These are phyloP conservation scores for Pterocarpus macrocarpus DNA, from an alignment of 306 rosid species.

Conservation along the genomic window DNA sequence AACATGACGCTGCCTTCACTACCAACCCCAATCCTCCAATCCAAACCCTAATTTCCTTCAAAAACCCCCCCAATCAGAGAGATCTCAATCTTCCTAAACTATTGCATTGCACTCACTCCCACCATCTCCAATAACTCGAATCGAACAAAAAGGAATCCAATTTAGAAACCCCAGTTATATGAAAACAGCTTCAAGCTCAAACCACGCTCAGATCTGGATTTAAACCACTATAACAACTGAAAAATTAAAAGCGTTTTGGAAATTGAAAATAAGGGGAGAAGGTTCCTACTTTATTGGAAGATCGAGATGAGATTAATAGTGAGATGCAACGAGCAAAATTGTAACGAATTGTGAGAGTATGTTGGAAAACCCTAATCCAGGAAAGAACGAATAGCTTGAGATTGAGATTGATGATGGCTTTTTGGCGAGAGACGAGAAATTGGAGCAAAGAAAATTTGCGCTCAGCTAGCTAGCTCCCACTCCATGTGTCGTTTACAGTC, in stretches of 20 bases:
- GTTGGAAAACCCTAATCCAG: not conserved
- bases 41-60: slow-evolving; percentile 7
- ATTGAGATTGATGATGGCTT: not conserved
- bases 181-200: slow-evolving; percentile 27
- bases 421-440: not conserved
- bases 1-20: slow-evolving; percentile 59
- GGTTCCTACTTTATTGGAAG: slow-evolving; percentile 17
- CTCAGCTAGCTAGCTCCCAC: not conserved
- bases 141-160: not conserved
- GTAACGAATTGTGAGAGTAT: not conserved
- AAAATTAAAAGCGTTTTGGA: not conserved
- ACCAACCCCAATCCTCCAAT: slow-evolving; percentile 5
- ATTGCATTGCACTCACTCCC: not conserved
- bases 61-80: not conserved
- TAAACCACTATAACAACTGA: not conserved
- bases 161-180: slow-evolving; percentile 30
- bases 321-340: not conserved
- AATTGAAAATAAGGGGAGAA: not conserved
- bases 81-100: not conserved
- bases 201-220: slow-evolving; percentile 53
- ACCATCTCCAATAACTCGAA: not conserved
- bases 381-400: not conserved
- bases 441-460: not conserved
- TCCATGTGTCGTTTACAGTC: not conserved
- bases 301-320: not conserved